Conservation (phyloP, 2,329 filamentous ascomycete genomes). For the Fusarium virguliforme region DNA sequence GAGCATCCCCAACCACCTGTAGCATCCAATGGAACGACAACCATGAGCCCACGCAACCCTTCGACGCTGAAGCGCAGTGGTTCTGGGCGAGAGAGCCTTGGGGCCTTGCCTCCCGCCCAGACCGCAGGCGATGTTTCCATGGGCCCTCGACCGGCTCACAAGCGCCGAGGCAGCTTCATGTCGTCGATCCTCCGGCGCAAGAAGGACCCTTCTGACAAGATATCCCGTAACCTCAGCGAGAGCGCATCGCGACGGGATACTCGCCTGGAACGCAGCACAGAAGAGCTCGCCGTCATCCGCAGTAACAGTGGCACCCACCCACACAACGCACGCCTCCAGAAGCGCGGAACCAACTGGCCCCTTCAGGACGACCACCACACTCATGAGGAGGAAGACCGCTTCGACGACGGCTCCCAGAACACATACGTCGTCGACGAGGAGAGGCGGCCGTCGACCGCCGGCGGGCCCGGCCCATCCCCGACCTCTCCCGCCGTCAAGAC, state of each 20-base stretch:
- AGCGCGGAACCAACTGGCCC: slow-evolving; percentile 56
- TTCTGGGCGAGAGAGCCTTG: slow-evolving; percentile 60
- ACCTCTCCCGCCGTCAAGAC: slow-evolving; percentile 54
- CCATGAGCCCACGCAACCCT: slow-evolving; percentile 41
- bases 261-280: slow-evolving; percentile 71
- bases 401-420: slow-evolving; percentile 46
- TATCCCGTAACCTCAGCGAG: slow-evolving; percentile 70
- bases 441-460: slow-evolving; percentile 57
- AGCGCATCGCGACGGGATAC: slow-evolving; percentile 76
- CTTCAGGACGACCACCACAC: slow-evolving; percentile 54
- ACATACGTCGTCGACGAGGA: slow-evolving; percentile 49
- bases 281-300: slow-evolving; percentile 67
- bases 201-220: slow-evolving; percentile 65
- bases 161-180: slow-evolving; percentile 68
- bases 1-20: slow-evolving; percentile 40
- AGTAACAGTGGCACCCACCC: slow-evolving; percentile 53
- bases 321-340: slow-evolving; percentile 48
- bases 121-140: slow-evolving; percentile 40
- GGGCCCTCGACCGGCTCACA: slow-evolving; percentile 50
- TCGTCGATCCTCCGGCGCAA: slow-evolving; percentile 76
- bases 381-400: slow-evolving; percentile 52
- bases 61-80: slow-evolving; percentile 59
- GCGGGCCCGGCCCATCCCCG: slow-evolving; percentile 47
- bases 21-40: slow-evolving; percentile 15
- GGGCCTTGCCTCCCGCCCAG: slow-evolving; percentile 43